Base-by-base conservation (phyloP, 2,329 filamentous ascomycete genomes). In the Talaromyces sp. region DNA sequence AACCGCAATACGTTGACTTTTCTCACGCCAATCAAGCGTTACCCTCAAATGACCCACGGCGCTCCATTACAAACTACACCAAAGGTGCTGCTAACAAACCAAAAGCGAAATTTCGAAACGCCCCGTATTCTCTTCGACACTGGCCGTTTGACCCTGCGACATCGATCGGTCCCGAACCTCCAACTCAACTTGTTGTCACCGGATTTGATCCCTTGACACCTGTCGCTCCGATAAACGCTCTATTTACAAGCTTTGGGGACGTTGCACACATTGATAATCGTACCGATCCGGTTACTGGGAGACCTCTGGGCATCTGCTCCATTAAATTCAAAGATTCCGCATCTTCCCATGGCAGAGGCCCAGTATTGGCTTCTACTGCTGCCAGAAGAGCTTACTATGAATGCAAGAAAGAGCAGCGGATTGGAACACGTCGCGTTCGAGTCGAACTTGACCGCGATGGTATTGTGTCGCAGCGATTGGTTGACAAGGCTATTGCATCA, bases 371-470 rank as follows among this genome's bases (percentile, higher is more conserved):
- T 5, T 86, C 89, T 47, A 88, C 90, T 63, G 91, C 93, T 47
- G 94, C 95, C 8, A 91, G 90, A 69, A 85, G 86, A 68, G 95
- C 95, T 9, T 80, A 76, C 62, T 87, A 93, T 44, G 85, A 88
- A 64, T 85, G 88, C 65, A 91, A 89, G 72, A 89, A 91, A 66
- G 89, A 90, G 18, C 87, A 90, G 72, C 88, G 90, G 65, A 89
- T 98, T 67, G 93, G 95, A 59, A 83, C 88, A 33, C 85, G 89
- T 64, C 82, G 85, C 10, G 87, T 99, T 61, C 88, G 86, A 66
- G 92, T 98, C 5, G 89, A 96, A 70, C 89, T 92, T 66, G 95
- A 99, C 78, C 88, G 92, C 1, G 92, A 97, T 72, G 93, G 95
- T 4, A 85, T 88, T 62, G 89, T 90, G 71, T 96, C 92, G 70